phyloP scores from a whole-genome alignment of 2,329 filamentous ascomycete species.

The Plenodomus tracheiphilus region DNA sequence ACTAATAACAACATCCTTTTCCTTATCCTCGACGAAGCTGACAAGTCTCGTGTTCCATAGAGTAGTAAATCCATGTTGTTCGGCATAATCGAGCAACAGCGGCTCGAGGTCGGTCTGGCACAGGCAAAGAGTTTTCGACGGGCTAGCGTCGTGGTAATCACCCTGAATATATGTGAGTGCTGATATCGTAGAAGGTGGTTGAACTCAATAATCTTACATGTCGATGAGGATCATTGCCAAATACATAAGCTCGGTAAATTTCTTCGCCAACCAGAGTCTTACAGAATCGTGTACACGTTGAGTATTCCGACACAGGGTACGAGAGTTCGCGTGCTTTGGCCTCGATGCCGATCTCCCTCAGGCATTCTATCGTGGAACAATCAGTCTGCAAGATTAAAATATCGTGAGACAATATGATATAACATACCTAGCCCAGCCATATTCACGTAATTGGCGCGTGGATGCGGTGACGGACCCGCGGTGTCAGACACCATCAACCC shows the following conservation, averaged over 20 bases:
- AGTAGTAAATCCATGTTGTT: not conserved
- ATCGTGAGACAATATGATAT: too few relatives aligned
- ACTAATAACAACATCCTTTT: slow-evolving; percentile 1
- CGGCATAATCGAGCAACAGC: slow-evolving; percentile 1
- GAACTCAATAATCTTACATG: slow-evolving; percentile 9
- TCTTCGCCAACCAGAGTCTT: slow-evolving; percentile 6
- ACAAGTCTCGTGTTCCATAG: slow-evolving; percentile 3
- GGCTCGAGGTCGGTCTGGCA: slow-evolving; percentile 7
- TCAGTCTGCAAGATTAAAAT: not conserved
- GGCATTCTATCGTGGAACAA: not conserved
- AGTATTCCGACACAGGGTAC: slow-evolving; percentile 4
- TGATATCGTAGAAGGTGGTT: too few relatives aligned
- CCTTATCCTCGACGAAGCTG: slow-evolving; percentile 1
- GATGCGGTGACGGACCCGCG: slow-evolving; percentile 1
- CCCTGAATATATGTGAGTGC: too few relatives aligned
- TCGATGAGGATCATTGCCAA: slow-evolving; percentile 6
- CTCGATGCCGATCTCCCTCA: slow-evolving; percentile 6
- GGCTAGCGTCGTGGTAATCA: slow-evolving; percentile 6
- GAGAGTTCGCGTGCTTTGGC: slow-evolving; percentile 1
- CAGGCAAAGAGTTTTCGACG: slow-evolving; percentile 5
- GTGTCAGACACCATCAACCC: slow-evolving; percentile 2
- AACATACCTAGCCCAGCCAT: slow-evolving; percentile 7
- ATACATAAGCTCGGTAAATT: slow-evolving; percentile 5
- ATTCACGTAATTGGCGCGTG: slow-evolving; percentile 6
- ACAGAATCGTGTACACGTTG: slow-evolving; percentile 3